Percentiles rank a stretch among this genome's conserved stretches.
Evolutionary conservation across 495 filamentous ascomycete species (phyloP).

Genomic region (Hypoxylon intermedium): DNA sequence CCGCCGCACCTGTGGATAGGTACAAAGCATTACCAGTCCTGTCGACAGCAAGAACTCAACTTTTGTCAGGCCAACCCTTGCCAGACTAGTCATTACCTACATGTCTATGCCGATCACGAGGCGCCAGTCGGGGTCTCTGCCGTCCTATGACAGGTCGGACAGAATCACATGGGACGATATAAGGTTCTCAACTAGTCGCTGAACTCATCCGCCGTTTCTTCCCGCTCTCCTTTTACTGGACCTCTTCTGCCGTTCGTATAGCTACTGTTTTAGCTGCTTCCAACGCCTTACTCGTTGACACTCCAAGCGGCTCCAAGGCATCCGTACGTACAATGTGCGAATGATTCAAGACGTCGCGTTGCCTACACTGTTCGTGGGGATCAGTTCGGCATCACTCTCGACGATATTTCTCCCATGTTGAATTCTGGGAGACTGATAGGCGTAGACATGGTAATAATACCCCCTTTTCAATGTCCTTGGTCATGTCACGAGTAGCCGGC

Average conservation of each 20-base stretch:
- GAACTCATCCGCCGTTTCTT: constrained; percentile 5
- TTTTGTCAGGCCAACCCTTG: constrained; percentile 6
- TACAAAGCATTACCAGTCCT: too few relatives aligned
- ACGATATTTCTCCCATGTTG: not conserved
- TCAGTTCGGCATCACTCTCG: not conserved
- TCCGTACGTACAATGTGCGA: not conserved
- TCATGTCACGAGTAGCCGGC: constrained; percentile 17
- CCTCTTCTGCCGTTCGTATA: constrained; percentile 1
- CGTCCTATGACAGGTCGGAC: too few relatives aligned
- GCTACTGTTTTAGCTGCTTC: constrained; percentile 5
- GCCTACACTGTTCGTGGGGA: not conserved
- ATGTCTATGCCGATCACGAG: constrained; percentile 20
- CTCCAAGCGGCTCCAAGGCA: not conserved
- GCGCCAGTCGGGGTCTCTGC: constrained; percentile 5
- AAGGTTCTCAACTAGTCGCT: constrained; percentile 21
- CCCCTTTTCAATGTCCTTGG: constrained; percentile 9
- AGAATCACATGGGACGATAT: constrained; percentile 19
- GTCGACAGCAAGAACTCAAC: too few relatives aligned
- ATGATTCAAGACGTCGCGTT: not conserved
- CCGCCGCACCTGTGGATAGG: too few relatives aligned
- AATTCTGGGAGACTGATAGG: not conserved
- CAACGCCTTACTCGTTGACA: not conserved
- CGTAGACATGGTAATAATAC: not conserved
- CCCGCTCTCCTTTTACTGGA: constrained; percentile 20
- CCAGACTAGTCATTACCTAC: constrained; percentile 14